A percentile compares a stretch with the other conserved stretches of the same genome.
Evolutionary conservation across 2,329 filamentous ascomycete species (phyloP).

Genomic region (Blastomyces emzantsi): DNA sequence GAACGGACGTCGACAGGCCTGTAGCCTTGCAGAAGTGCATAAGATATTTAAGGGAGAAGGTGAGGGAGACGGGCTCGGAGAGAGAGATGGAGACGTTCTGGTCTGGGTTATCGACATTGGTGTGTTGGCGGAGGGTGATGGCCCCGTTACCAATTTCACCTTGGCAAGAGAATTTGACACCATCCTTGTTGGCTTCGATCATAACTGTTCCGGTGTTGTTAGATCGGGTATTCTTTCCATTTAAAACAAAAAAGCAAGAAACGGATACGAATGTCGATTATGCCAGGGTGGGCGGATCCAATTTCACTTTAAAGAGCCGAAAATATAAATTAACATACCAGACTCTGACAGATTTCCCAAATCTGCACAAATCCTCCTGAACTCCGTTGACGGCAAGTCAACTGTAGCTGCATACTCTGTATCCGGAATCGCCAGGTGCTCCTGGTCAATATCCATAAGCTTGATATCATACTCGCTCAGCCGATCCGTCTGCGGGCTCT

Average conservation of each 20-base stretch:
- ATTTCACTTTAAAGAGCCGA: background rate
- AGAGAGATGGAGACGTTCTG: constrained; percentile 83
- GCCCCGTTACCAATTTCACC: constrained; percentile 95
- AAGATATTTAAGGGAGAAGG: constrained; percentile 98
- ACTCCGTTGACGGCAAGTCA: constrained; percentile 78
- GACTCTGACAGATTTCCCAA: constrained; percentile 89
- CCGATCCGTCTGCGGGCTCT: constrained; percentile 78
- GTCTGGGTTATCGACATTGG: constrained; percentile 79
- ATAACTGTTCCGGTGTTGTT: constrained; percentile 52
- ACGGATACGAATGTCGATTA: background rate
- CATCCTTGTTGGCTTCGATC: constrained; percentile 95
- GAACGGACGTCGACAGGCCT: constrained; percentile 69
- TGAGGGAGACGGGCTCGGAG: constrained; percentile 83
- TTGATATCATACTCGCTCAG: constrained; percentile 99
- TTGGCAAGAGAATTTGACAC: constrained; percentile 85
- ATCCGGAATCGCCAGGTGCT: constrained; percentile 96
- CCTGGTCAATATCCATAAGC: constrained; percentile 99
- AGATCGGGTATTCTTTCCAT: background rate
- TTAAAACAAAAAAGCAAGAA: background rate
- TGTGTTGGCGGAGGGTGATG: constrained; percentile 82
- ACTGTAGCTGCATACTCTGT: constrained; percentile 97
- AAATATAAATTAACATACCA: constrained; percentile 49
- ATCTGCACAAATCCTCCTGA: constrained; percentile 91
- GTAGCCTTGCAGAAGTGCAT: constrained; percentile 99
- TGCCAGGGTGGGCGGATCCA: background rate